Percentiles rank a stretch among this genome's conserved stretches.
These are phyloP conservation scores for Syzygium aqueum DNA, from an alignment of 345 rosid species.

Conservation along the genomic window DNA sequence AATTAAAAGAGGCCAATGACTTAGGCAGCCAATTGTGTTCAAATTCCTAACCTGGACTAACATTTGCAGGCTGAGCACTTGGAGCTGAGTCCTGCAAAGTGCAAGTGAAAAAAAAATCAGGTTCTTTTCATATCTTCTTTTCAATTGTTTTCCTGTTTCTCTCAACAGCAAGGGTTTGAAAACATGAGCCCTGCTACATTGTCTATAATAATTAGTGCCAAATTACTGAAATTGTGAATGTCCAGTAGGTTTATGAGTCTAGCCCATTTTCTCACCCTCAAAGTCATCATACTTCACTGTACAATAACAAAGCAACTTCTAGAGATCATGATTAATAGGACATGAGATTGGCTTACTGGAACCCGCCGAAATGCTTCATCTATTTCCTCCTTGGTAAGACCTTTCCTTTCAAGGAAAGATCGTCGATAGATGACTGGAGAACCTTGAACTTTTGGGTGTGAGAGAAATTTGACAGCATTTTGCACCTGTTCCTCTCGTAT, in stretches of 20 bases:
- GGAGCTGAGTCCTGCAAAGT: constrained; percentile 72
- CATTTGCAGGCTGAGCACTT: constrained; percentile 44
- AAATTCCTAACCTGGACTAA: constrained; percentile 41
- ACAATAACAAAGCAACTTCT: not conserved
- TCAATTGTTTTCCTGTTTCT: not conserved
- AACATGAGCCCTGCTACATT: not conserved
- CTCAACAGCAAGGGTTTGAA: not conserved
- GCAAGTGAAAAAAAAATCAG: not conserved
- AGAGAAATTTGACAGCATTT: constrained; percentile 93
- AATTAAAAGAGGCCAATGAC: not conserved
- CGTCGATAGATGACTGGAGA: constrained; percentile 87
- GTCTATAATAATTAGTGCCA: not conserved
- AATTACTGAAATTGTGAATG: not conserved
- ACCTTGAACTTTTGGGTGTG: constrained; percentile 87
- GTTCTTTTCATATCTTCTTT: not conserved
- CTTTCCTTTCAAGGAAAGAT: constrained; percentile 94
- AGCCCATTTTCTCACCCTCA: not conserved
- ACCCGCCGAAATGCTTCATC: constrained; percentile 95
- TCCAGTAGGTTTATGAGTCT: not conserved
- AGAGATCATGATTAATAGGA: not conserved
- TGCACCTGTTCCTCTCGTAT: constrained; percentile 88
- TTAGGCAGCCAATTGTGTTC: not conserved
- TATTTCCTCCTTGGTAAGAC: constrained; percentile 91
- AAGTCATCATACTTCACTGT: not conserved
- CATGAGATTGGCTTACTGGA: constrained; percentile 45